Base-by-base conservation (phyloP, 148 eudicot genomes). In the Rheum nobile region DNA sequence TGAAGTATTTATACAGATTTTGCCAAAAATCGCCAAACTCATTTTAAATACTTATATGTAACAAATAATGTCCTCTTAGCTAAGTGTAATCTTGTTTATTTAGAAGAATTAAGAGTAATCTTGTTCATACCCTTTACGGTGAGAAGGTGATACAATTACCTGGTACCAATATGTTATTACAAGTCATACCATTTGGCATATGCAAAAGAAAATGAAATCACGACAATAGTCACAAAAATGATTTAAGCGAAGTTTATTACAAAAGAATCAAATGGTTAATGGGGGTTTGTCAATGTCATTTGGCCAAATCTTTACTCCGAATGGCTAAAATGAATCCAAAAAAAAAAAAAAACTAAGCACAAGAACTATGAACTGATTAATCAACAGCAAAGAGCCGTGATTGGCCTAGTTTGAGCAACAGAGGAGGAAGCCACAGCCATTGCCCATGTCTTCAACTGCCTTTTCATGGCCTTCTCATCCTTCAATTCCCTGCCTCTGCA, bases 401-500 rank as follows among this genome's bases (percentile, higher is more conserved):
- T 16, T 7, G 70, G 70, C 8, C 70, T 32, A 19, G 8, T 65
- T 16, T 65, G 70, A 65, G 70, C 21, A n/a, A 34, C 24, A 16
- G 70, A 65, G 41, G 70, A 65, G 22, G 70, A 31, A 12, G 80
- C 80, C 48, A 77, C 80, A 8, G 71, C 80, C 32, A 73, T 39
- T 17, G 80, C 80, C 80, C 80, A 77, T 65, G 80, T 61, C 71
- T 38, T 77, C 67, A 77, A 47, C 1, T 73, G 80, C 67, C 70
- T 77, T 43, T 77, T 59, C 31, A 38, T 48, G 19, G 61, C 71
- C 70, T 22, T 31, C n/a, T 48, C 39, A 37, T 73, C 72, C 70
- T 65, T 65, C 39, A 65, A 32, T 6, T 65, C 70, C 4, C 41
- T n/a, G 39, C 22, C 22, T 7, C 70, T 17, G 11, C 70, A 65